A percentile compares a stretch with the other conserved stretches of the same genome.
phyloP scores from a whole-genome alignment of 306 rosid genomes.

The Rosa lucieae region DNA sequence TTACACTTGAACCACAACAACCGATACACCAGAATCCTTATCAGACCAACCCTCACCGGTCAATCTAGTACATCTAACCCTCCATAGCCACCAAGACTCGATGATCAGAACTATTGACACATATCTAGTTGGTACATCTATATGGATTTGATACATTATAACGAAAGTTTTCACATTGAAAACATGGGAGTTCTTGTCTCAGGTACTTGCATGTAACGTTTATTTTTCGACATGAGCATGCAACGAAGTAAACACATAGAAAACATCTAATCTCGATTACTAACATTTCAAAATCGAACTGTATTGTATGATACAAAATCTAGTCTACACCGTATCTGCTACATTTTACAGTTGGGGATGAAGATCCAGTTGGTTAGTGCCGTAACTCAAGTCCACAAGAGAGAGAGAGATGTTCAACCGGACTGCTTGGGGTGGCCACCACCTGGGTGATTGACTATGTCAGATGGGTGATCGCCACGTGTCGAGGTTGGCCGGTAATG shows the following conservation, averaged over 20 bases:
- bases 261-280: no score
- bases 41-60: not conserved
- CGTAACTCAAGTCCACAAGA: not conserved
- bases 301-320: not conserved
- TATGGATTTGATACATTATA: not conserved
- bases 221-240: not conserved
- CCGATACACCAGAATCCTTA: not conserved
- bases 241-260: not conserved
- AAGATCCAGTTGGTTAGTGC: not conserved
- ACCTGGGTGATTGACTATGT: not conserved
- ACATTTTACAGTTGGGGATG: not conserved
- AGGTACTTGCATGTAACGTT: no score
- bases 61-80: no score
- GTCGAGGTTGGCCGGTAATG: constrained; percentile 46
- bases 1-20: not conserved
- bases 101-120: not conserved
- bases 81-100: no score
- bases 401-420: not conserved
- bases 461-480: constrained; percentile 38
- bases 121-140: not conserved
- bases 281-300: no score
- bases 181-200: no score
- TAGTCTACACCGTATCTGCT: not conserved
- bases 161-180: no score
- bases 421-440: not conserved